Base-by-base conservation (phyloP, 1,139 yeast species). In the Nakaseomyces bracarensis region DNA sequence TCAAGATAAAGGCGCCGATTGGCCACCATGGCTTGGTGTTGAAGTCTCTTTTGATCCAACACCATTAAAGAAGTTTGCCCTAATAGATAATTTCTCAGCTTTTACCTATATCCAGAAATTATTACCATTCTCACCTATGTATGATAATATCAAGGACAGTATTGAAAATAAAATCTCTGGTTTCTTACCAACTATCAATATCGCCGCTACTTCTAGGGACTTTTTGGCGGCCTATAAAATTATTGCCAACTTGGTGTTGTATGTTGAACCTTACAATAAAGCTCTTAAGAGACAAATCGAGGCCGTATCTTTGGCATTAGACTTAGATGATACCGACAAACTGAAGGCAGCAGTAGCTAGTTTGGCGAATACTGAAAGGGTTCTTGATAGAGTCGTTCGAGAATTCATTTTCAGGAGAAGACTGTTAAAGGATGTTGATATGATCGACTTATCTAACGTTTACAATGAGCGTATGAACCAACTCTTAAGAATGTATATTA, bases 11-110 rank as follows among this genome's bases (percentile, higher is more conserved):
- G 46, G 45, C 8, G 41, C 61, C 9, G 54, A 61, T 14, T 85
- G 96, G 96, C 94, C 95, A 1, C 95, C 95, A 1, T 82, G 91
- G 86, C 62, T 86, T 27, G 84, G 82, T 1, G 52, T 76, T 40
- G 97, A 89, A 58, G 71, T 82, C 46, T 79, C 87, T 49, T 82
- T 82, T 54, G 82, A 83, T 43, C 72, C 85, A 56, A 80, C 71
- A 0, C 69, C 80, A 53, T 63, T 81, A 38, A 64, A 68, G 30
- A 66, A 71, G 22, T 74, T 79, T 43, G 69, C 81, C 46, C 73
- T 87, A 21, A 71, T 82, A 33, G 79, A 80, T 44, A 72, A 75
- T 43, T 72, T 82, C 2, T 72, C 91, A 0, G 70, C 78, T 49
- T 80, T 79, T 0, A 54, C 82, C 16, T 68, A 84, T 1, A 72